Evolutionary conservation across 257 asterid genomes (phyloP).

Genomic region (Nicotiana paniculata): DNA sequence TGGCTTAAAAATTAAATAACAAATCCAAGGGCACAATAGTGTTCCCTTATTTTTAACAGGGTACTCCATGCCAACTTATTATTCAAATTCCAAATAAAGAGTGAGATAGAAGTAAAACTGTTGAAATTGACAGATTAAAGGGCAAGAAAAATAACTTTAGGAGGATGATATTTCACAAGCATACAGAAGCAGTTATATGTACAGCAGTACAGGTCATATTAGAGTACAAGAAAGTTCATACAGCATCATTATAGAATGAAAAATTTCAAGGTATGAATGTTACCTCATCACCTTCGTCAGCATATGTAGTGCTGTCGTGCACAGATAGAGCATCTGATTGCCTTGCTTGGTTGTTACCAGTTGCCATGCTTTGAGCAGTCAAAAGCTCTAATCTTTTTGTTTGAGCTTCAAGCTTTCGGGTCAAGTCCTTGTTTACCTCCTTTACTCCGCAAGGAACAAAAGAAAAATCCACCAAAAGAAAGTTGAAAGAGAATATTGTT

Average conservation of each 20-base stretch:
- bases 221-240: neutral
- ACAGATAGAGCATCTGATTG: constrained; percentile 29
- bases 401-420: constrained; percentile 84
- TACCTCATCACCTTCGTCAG: constrained; percentile 99
- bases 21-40: neutral
- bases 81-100: neutral
- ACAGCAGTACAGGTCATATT: neutral
- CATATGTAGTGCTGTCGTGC: constrained; percentile 43
- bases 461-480: neutral
- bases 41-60: neutral
- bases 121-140: neutral
- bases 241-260: neutral
- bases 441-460: constrained; percentile 25
- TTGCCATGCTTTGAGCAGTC: constrained; percentile 80
- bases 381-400: constrained; percentile 92
- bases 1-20: neutral
- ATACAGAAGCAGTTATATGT: neutral
- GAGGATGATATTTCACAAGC: neutral
- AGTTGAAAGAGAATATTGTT: neutral
- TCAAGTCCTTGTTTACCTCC: constrained; percentile 82
- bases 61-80: neutral
- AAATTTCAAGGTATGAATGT: neutral
- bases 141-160: neutral
- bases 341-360: constrained; percentile 44
- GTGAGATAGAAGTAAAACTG: neutral